Evolutionary conservation across 2,329 filamentous ascomycete species (phyloP), one percentile per base, ranked within the genome.

Genomic region (Helicocarpus griseus): DNA sequence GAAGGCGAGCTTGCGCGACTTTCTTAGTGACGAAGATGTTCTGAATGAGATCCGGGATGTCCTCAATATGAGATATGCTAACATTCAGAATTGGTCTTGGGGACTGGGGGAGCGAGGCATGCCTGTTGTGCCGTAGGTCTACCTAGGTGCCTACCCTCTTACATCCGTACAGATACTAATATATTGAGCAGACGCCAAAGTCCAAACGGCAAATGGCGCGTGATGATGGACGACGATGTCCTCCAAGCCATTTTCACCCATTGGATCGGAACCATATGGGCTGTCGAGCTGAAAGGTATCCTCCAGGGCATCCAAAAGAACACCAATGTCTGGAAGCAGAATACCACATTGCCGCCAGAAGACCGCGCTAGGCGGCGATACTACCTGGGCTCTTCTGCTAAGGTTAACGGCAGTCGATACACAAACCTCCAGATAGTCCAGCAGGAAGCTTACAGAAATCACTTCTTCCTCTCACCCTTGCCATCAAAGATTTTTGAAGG

Each of bases 191-290:
- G 56, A 24, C 68, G 69, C 7, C 68, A 66, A 35, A 68, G 71
- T 33, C 54, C 70, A 22, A 74, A 73, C 49, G 72, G 72, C 1
- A 73, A 72, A 52, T 74, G 72, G 53, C 64, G 70, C 1, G 71
- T 73, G 49, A 72, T 71, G 66, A 70, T 72, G 61, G 70, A 74
- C 51, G 71, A 75, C 50, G 71, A 75, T 46, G 66, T 74, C 9
- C 59, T 74, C 14, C 70, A 75, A 54, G 65, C 69, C n/a, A 67
- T 74, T 11, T 73, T 74, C 51, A 63, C 72, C 13, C 70, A 74
- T 49, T 72, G 67, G 51, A 69, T 74, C 35, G 70, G 68, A 2
- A 61, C 70, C 26, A 56, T 57, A 17, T 61, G 71, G 53, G 69
- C 66, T 49, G 61, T 63, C 8, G 45, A 63, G 1, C 19, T 64